Conservation (phyloP, 768 basidiomycete species). For the Tylopilus intermedius region DNA sequence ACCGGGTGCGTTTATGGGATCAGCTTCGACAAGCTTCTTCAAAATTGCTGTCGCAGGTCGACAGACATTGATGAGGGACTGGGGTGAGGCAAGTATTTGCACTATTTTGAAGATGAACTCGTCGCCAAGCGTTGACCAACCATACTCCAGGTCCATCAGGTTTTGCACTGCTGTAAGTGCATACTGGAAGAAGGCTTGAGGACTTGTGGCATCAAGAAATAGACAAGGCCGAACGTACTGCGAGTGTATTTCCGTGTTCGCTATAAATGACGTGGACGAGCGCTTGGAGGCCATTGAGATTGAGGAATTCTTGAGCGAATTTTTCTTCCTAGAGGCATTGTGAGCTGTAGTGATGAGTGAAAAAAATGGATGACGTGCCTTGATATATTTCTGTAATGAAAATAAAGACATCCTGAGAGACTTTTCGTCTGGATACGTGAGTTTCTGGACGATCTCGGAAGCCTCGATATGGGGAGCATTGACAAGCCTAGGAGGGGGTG, state of each 20-base stretch:
- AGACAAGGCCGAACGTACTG: constrained; percentile 43
- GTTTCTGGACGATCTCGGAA: constrained; percentile 66
- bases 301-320: constrained; percentile 76
- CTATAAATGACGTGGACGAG: constrained; percentile 65
- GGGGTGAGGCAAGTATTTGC: constrained; percentile 67
- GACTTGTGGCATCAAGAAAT: neutral
- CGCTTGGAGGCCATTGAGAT: constrained; percentile 62
- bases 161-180: constrained; percentile 83
- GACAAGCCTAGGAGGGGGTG: constrained; percentile 53
- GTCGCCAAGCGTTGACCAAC: constrained; percentile 71
- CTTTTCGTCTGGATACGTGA: constrained; percentile 54
- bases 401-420: constrained; percentile 66
- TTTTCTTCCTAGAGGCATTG: constrained; percentile 62
- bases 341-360: neutral
- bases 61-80: constrained; percentile 82
- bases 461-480: constrained; percentile 79
- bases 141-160: constrained; percentile 80
- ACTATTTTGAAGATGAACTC: constrained; percentile 75
- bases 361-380: constrained; percentile 39
- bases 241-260: constrained; percentile 77
- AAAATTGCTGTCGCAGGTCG: constrained; percentile 88
- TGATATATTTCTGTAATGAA: constrained; percentile 74
- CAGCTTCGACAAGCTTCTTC: constrained; percentile 85
- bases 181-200: constrained; percentile 41
- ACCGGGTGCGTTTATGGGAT: constrained; percentile 63